phyloP scores from a whole-genome alignment of 805 yeast genomes.

The Ogataea dorogensis region DNA sequence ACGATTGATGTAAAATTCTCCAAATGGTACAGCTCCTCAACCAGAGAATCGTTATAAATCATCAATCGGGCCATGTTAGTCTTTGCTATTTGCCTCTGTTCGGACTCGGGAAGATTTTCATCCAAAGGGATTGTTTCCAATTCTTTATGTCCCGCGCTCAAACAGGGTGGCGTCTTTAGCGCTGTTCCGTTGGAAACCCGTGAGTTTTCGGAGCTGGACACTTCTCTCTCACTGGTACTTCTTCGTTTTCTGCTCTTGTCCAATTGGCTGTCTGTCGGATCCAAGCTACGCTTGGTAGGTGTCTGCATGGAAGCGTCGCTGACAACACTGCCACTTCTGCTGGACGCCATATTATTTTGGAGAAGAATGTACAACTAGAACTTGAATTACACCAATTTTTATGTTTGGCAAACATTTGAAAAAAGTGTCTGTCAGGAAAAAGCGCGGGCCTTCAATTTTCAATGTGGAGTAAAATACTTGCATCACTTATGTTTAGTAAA shows the following conservation, averaged over 20 bases:
- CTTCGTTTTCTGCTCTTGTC: conserved; percentile 5
- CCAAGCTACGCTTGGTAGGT: conserved; percentile 7
- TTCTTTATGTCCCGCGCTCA: conserved; percentile 1
- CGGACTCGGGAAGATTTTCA: not conserved
- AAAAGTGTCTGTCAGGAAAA: conserved; percentile 7
- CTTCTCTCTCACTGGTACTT: conserved; percentile 7
- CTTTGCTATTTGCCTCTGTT: conserved; percentile 11
- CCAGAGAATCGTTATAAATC: conserved; percentile 45
- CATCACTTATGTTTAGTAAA: conserved; percentile 1
- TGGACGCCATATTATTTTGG: conserved; percentile 4
- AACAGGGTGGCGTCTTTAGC: conserved; percentile 8
- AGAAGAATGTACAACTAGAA: not conserved
- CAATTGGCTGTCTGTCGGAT: conserved; percentile 7
- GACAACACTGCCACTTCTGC: conserved; percentile 1
- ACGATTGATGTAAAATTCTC: conserved; percentile 58
- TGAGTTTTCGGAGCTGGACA: no score
- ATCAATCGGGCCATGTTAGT: conserved; percentile 42
- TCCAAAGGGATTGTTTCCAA: conserved; percentile 1
- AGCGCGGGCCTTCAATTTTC: not conserved
- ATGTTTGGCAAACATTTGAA: conserved; percentile 7
- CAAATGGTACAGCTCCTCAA: conserved; percentile 64
- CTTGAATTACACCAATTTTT: not conserved
- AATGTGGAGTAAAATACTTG: conserved; percentile 9
- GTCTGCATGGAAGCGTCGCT: not conserved
- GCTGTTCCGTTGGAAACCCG: not conserved